phyloP scores from a whole-genome alignment of 306 rosid species.

The Elaeagnus macrophylla region DNA sequence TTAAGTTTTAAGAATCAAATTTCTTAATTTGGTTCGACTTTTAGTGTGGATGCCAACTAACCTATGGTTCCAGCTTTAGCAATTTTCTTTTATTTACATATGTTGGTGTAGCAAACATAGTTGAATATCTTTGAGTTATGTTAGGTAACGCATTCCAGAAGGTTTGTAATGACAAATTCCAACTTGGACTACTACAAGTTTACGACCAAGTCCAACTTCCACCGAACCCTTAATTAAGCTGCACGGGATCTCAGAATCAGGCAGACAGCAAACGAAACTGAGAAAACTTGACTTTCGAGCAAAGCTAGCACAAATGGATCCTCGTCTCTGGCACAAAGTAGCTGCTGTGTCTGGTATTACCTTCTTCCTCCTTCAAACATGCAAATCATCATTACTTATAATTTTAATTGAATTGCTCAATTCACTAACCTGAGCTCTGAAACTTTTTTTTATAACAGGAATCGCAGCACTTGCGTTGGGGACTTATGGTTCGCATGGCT shows the following conservation, averaged over 20 bases:
- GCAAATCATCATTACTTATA: not conserved
- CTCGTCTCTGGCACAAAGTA: conserved; percentile 73
- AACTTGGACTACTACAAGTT: too few species aligned
- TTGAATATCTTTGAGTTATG: too few species aligned
- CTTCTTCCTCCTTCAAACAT: not conserved
- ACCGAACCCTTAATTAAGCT: not conserved
- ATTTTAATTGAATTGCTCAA: too few species aligned
- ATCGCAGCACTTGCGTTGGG: conserved; percentile 84
- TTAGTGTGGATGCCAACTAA: too few species aligned
- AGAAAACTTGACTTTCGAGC: conserved; percentile 1
- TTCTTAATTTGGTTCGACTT: too few species aligned
- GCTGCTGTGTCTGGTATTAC: conserved; percentile 70
- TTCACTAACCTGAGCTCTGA: not conserved
- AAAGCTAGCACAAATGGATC: conserved; percentile 37
- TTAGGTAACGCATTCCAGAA: too few species aligned
- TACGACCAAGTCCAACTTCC: not conserved
- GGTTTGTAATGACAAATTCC: too few species aligned
- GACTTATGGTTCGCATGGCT: conserved; percentile 73
- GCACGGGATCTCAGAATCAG: not conserved
- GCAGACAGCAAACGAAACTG: not conserved
- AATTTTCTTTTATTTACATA: too few species aligned
- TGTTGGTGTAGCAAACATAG: too few species aligned
- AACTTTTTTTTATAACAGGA: conserved; percentile 38
- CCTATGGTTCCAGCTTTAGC: too few species aligned
- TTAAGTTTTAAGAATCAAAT: too few species aligned